These are phyloP conservation scores for Ceratocystis smalleyi DNA, from an alignment of 2,329 filamentous ascomycete genomes.

Conservation along the genomic window DNA sequence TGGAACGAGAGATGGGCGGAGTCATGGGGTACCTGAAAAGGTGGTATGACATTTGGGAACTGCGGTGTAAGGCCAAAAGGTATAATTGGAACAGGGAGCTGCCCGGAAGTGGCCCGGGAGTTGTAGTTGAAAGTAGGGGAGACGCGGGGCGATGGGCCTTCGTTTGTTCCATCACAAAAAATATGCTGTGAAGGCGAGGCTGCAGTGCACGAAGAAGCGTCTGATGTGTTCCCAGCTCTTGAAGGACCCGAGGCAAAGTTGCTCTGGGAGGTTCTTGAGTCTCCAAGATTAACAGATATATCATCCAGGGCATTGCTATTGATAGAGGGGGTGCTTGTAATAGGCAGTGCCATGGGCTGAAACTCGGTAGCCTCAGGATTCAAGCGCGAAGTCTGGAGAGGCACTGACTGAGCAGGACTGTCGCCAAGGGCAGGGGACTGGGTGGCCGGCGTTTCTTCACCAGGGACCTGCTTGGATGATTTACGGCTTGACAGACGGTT, in stretches of 20 bases:
- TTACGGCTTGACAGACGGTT: not conserved
- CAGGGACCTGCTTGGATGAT: not conserved
- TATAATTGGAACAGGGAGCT: not conserved
- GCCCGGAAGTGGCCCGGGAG: not conserved
- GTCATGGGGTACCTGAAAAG: not conserved
- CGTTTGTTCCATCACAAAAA: conserved; percentile 2
- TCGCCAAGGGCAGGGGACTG: not conserved
- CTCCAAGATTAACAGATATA: not conserved
- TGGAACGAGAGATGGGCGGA: not conserved
- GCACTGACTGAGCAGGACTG: not conserved
- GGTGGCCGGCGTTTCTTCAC: not conserved
- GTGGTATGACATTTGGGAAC: not conserved
- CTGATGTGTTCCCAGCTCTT: not conserved
- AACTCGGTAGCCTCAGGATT: conserved; percentile 6
- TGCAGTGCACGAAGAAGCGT: not conserved
- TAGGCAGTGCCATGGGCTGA: not conserved
- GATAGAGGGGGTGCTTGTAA: not conserved
- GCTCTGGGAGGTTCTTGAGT: not conserved
- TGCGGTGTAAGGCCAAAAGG: not conserved
- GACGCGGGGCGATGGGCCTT: not conserved
- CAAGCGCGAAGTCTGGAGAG: not conserved
- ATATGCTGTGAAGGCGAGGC: not conserved
- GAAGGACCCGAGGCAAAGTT: not conserved
- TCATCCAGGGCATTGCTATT: not conserved
- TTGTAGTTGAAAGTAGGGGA: not conserved